phyloP scores from a whole-genome alignment of 495 filamentous ascomycete species.

The Entonaema liquescens region DNA sequence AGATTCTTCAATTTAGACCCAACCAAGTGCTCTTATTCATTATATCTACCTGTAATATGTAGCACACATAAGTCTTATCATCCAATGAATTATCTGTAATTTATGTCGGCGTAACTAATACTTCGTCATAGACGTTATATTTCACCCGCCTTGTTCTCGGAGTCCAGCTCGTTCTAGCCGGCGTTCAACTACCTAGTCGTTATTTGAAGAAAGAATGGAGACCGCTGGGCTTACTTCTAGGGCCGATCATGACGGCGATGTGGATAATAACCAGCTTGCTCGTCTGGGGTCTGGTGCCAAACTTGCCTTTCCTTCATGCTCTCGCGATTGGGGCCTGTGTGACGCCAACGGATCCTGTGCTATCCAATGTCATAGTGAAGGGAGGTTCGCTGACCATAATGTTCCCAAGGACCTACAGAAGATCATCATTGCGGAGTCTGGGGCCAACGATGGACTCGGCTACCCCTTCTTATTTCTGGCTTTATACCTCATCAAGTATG shows the following conservation, averaged over 20 bases:
- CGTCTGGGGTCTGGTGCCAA: slow-evolving; percentile 80
- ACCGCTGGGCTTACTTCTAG: slow-evolving; percentile 76
- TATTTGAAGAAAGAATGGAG: slow-evolving; percentile 86
- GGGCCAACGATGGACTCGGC: slow-evolving; percentile 92
- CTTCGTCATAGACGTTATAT: slow-evolving; percentile 65
- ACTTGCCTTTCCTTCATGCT: slow-evolving; percentile 77
- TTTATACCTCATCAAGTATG: slow-evolving; percentile 83
- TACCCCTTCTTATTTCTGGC: slow-evolving; percentile 90
- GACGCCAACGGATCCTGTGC: slow-evolving; percentile 89
- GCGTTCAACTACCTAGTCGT: slow-evolving; percentile 88
- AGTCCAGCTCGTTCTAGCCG: slow-evolving; percentile 89
- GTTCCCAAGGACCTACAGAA: slow-evolving; percentile 82
- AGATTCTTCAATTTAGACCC: background rate
- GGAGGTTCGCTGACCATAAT: slow-evolving; percentile 91
- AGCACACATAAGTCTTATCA: background rate
- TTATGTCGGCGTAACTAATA: slow-evolving; percentile 52
- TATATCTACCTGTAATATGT: background rate
- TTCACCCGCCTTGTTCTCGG: slow-evolving; percentile 91
- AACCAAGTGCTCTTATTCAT: background rate
- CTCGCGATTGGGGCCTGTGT: slow-evolving; percentile 84
- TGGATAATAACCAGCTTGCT: slow-evolving; percentile 84
- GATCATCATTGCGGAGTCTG: slow-evolving; percentile 90
- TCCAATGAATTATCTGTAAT: background rate
- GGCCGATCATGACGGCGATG: slow-evolving; percentile 88
- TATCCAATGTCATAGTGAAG: slow-evolving; percentile 91